Base-by-base conservation (phyloP, 352 stramenopile genomes). In the Phytophthora fragariaefolia region DNA sequence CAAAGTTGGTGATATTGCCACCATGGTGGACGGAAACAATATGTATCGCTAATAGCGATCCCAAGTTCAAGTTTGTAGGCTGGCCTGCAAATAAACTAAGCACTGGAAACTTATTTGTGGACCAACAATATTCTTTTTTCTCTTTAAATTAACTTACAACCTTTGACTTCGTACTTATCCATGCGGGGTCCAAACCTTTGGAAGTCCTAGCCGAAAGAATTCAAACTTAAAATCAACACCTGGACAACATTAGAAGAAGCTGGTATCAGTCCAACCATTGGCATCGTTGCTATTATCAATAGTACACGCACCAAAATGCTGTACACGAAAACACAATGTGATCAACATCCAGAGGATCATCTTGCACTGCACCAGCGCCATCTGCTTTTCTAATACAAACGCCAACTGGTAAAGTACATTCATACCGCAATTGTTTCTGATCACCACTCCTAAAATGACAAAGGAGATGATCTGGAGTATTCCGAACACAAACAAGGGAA, bases 371-470 rank as follows among this genome's bases (percentile, higher is more conserved):
- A 80, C 45, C 9, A 67, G 24, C 9, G 55, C 50, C 20, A 28
- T 47, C 27, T 71, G 72, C 15, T 45, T 72, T 6, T 74, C 64
- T 13, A 80, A 38, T n/a, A 77, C 72, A 12, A 77, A 80, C 15
- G 68, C 67, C 6, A 77, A 27, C 30, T 74, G 60, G 26, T 74
- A 68, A 4, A 74, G 32, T 2, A 54, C 43, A 8, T 52, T 54
- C 28, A 80, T 46, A 0, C 66, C 40, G 15, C 63, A 62, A 13
- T 63, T 57, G 13, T 45, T 40, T 27, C 60, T 59, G 2, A 80
- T 58, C 17, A 71, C 8, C 10, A 32, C 5, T 7, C 34, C 43
- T 26, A 80, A 49, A 0, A 71, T 5, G 1, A 58, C 10, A 1
- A 80, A 63, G 0, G 72, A 72, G 6, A 22, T 23, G 18, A 74